These are phyloP conservation scores for Venturia aucupariae DNA, from an alignment of 2,329 filamentous ascomycete genomes.

Conservation along the genomic window DNA sequence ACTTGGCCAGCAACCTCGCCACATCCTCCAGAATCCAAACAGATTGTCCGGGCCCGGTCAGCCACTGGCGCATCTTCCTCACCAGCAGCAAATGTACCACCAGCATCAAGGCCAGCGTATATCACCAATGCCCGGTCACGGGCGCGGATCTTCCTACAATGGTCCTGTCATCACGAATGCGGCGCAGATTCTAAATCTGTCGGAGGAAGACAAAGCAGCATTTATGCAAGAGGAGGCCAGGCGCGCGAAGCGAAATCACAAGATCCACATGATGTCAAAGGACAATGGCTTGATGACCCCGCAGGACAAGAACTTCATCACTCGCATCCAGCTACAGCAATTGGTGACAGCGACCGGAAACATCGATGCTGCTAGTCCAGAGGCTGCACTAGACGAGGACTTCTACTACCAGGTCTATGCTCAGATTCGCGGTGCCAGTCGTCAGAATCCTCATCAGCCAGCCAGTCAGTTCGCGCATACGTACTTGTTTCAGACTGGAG, in stretches of 20 bases:
- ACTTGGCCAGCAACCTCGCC: constrained; percentile 45
- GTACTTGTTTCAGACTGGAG: constrained; percentile 90
- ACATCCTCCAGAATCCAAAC: constrained; percentile 74
- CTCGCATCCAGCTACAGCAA: constrained; percentile 93
- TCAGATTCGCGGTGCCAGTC: constrained; percentile 81
- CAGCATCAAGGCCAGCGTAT: background rate
- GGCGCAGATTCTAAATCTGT: constrained; percentile 65
- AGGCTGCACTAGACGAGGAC: constrained; percentile 78
- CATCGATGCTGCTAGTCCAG: constrained; percentile 66
- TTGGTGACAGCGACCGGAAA: constrained; percentile 87
- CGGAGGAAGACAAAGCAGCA: constrained; percentile 73
- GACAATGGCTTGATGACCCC: constrained; percentile 98
- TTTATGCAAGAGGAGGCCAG: constrained; percentile 88
- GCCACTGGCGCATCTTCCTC: constrained; percentile 22
- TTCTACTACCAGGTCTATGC: constrained; percentile 98
- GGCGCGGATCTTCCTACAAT: constrained; percentile 39
- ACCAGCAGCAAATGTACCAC: background rate
- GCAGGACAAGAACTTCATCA: constrained; percentile 99
- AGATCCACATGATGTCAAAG: constrained; percentile 86
- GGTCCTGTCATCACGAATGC: constrained; percentile 54
- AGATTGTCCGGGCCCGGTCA: constrained; percentile 42
- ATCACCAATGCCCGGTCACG: background rate
- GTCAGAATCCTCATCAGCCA: constrained; percentile 86
- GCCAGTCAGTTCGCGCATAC: constrained; percentile 96
- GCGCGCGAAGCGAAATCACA: constrained; percentile 94